A percentile compares a stretch with the other conserved stretches of the same genome.
These are phyloP conservation scores for Henckelia pumila DNA, from an alignment of 257 asterid genomes.

Conservation along the genomic window DNA sequence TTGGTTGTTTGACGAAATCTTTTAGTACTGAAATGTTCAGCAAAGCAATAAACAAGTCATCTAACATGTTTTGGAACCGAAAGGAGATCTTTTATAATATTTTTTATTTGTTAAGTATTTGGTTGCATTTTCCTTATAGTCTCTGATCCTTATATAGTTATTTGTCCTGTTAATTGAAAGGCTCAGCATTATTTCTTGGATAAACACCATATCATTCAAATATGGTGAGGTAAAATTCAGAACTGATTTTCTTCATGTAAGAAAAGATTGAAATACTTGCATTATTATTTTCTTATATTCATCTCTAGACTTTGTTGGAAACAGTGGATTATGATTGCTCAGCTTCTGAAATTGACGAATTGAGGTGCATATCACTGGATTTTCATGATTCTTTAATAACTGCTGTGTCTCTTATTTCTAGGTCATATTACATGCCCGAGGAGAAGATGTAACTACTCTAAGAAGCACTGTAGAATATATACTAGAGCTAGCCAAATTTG, in stretches of 20 bases:
- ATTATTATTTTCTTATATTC: slow-evolving; percentile 12
- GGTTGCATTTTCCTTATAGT: no score
- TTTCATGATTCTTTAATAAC: slow-evolving; percentile 18
- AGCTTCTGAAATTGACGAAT: slow-evolving; percentile 12
- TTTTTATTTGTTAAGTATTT: no score
- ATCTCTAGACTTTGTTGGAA: slow-evolving; percentile 18
- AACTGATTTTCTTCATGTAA: neutral
- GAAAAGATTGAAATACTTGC: neutral
- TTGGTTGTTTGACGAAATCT: no score
- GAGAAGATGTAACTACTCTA: slow-evolving; percentile 44
- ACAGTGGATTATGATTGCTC: slow-evolving; percentile 18
- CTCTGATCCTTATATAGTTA: neutral
- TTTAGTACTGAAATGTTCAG: no score
- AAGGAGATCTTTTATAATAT: no score
- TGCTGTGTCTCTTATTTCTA: slow-evolving; percentile 34
- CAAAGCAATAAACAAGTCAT: no score
- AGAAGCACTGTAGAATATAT: slow-evolving; percentile 47
- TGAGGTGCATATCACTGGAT: slow-evolving; percentile 11
- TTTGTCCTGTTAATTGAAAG: neutral
- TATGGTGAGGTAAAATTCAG: neutral
- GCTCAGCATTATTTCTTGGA: neutral
- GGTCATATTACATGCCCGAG: slow-evolving; percentile 69
- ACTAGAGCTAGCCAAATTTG: slow-evolving; percentile 85
- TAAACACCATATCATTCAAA: neutral
- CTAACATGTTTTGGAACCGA: no score